Conservation (phyloP, 2,329 filamentous ascomycete species). For the Leptodontidium sp. region DNA sequence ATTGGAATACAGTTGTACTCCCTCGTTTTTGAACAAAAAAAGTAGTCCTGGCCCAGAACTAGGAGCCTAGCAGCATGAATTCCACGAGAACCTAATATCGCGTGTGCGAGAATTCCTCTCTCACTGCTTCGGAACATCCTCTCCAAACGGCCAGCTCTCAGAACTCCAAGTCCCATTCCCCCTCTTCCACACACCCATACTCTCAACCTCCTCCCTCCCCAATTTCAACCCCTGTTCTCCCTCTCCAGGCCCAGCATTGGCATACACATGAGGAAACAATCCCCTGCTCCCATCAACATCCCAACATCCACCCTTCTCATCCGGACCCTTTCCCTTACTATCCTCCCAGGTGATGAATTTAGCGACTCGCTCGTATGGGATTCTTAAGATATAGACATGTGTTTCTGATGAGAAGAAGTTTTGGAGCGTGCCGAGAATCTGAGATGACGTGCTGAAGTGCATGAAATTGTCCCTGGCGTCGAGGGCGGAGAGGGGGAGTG, state of each 20-base stretch:
- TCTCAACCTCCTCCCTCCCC: conserved; percentile 42
- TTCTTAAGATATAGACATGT: conserved; percentile 39
- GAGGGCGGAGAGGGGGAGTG: conserved; percentile 42
- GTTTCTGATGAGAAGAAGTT: conserved; percentile 38
- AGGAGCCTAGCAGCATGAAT: no score
- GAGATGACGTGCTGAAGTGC: conserved; percentile 40
- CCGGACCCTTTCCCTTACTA: conserved; percentile 32
- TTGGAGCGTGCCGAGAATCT: conserved; percentile 41
- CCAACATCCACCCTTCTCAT: conserved; percentile 40
- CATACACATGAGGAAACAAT: conserved; percentile 44
- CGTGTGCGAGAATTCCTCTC: neutral
- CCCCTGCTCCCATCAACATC: conserved; percentile 38
- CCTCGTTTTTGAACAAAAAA: no score
- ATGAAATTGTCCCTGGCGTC: conserved; percentile 43
- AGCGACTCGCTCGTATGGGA: conserved; percentile 39
- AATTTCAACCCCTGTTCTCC: conserved; percentile 35
- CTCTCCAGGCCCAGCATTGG: conserved; percentile 28
- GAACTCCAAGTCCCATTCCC: conserved; percentile 30
- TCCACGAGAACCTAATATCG: neutral
- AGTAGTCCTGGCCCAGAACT: neutral
- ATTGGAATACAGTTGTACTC: no score
- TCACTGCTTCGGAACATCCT: conserved; percentile 33
- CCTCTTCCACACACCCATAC: conserved; percentile 35
- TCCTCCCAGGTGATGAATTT: conserved; percentile 41
- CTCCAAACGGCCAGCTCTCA: conserved; percentile 40